Evolutionary conservation across 225 moss, liverwort and hornwort genomes (phyloP).

Genomic region (Marchantia paleacea): DNA sequence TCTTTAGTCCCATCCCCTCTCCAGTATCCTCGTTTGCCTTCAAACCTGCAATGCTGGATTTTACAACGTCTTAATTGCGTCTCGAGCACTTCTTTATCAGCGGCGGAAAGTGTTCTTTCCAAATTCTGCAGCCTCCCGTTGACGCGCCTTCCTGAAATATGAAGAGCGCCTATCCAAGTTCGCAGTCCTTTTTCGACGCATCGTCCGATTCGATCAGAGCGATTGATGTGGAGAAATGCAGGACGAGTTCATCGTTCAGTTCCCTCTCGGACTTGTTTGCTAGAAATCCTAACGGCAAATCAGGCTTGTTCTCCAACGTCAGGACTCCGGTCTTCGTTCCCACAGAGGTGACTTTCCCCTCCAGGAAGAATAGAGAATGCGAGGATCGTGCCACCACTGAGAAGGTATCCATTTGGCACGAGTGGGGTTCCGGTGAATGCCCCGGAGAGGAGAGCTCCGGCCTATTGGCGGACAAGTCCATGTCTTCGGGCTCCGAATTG

Average conservation of each 20-base stretch:
- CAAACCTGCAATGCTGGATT: constrained; percentile 1
- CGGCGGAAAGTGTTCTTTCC: too few species aligned
- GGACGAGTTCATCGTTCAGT: constrained; percentile 31
- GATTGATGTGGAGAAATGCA: constrained; percentile 27
- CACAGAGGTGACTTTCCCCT: constrained; percentile 31
- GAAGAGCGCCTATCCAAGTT: constrained; percentile 42
- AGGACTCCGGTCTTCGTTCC: constrained; percentile 23
- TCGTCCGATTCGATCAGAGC: constrained; percentile 34
- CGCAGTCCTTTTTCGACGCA: constrained; percentile 35
- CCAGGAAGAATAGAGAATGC: constrained; percentile 36
- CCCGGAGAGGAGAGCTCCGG: constrained; percentile 38
- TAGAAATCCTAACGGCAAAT: constrained; percentile 19
- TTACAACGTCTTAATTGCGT: neutral
- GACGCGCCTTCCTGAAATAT: constrained; percentile 13
- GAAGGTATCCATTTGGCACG: constrained; percentile 38
- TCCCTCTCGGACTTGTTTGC: constrained; percentile 34
- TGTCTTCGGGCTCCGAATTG: neutral
- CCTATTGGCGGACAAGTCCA: constrained; percentile 8
- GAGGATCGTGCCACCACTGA: constrained; percentile 29
- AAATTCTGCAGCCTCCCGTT: neutral
- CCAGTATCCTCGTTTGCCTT: neutral
- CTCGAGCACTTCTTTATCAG: too few species aligned
- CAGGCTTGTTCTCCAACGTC: constrained; percentile 28
- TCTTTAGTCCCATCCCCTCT: neutral
- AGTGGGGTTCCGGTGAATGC: constrained; percentile 47